Percentiles rank a stretch among this genome's conserved stretches.
phyloP scores from a whole-genome alignment of 108 stramenopile genomes.

The Conticribra weissflogii region DNA sequence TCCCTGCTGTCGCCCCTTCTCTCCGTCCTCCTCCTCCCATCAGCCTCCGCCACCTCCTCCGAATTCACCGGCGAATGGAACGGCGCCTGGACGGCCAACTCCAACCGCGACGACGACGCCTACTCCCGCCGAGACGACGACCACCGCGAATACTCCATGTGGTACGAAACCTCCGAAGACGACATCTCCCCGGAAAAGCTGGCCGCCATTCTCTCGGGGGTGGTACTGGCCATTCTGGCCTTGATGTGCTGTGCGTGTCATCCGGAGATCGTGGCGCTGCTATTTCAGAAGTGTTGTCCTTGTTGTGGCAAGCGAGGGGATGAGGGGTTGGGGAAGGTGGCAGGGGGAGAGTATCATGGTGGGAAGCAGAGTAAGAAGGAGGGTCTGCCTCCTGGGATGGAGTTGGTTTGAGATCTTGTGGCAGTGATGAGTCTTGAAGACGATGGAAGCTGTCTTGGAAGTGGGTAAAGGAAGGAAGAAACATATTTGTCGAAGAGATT shows the following conservation, averaged over 20 bases:
- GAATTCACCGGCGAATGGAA: neutral
- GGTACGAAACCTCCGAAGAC: neutral
- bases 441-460: too few species aligned
- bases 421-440: too few species aligned
- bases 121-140: neutral
- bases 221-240: neutral
- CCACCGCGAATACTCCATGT: neutral
- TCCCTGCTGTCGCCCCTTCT: too few species aligned
- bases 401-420: too few species aligned
- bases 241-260: neutral
- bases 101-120: neutral
- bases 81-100: neutral
- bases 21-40: too few species aligned
- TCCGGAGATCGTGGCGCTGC: neutral
- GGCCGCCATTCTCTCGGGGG: neutral
- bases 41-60: neutral
- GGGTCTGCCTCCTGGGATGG: too few species aligned
- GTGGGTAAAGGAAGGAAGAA: too few species aligned
- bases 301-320: neutral
- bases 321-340: neutral
- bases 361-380: too few species aligned
- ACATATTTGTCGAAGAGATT: too few species aligned
- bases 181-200: neutral
- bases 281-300: neutral
- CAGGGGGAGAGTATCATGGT: neutral